Evolutionary conservation across 768 basidiomycete species (phyloP).

Genomic region (Boletus pseudo-olivaceus): DNA sequence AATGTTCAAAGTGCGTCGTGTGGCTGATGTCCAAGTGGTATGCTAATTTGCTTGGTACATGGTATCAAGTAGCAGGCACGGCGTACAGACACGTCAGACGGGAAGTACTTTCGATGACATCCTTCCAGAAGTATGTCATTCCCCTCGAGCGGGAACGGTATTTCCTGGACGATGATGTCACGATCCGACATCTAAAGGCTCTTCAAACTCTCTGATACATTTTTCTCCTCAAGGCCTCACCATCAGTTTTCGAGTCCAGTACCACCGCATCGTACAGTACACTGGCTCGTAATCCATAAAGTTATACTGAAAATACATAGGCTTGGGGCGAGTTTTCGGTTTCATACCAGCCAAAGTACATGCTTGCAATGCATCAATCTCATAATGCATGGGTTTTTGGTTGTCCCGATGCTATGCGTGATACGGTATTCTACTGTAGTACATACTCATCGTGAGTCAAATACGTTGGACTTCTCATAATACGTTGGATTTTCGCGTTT

Average conservation of each 20-base stretch:
- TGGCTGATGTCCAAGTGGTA: not conserved
- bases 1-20: not conserved
- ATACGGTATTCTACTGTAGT: no score
- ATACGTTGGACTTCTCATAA: not conserved
- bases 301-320: no score
- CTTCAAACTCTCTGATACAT: not conserved
- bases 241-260: not conserved
- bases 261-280: not conserved
- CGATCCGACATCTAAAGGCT: not conserved
- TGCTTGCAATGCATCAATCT: no score
- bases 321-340: no score
- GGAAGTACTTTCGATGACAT: not conserved
- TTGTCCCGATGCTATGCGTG: no score
- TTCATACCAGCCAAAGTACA: no score
- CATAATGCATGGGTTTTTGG: no score
- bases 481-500: not conserved
- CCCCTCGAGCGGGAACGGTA: not conserved
- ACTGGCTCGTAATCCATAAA: no score
- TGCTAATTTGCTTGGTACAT: not conserved
- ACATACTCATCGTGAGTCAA: not conserved
- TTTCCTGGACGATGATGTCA: not conserved
- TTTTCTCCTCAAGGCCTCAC: not conserved
- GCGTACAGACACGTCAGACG: not conserved
- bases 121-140: not conserved
- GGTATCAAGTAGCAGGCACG: not conserved